Evolutionary conservation across 2,329 filamentous ascomycete species (phyloP).

Genomic region (Colletotrichum sp.): DNA sequence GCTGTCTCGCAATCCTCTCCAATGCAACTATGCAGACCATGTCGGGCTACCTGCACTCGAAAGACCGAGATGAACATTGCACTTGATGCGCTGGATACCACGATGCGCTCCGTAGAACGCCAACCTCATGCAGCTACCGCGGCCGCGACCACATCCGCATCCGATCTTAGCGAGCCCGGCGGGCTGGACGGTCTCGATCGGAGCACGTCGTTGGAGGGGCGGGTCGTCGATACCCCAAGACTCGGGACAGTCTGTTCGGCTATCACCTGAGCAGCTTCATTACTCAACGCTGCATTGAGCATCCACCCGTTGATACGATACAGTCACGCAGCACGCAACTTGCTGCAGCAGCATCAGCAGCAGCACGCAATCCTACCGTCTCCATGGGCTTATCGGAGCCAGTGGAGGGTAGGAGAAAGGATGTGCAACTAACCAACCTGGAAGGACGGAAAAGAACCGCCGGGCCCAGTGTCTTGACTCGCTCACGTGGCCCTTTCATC

Average conservation of each 20-base stretch:
- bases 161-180: conserved; percentile 6
- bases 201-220: background rate
- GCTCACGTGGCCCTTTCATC: conserved; percentile 10
- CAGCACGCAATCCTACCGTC: conserved; percentile 2
- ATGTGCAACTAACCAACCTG: background rate
- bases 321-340: conserved; percentile 5
- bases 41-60: background rate
- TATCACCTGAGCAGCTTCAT: conserved; percentile 11
- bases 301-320: background rate
- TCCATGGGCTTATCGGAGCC: background rate
- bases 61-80: background rate
- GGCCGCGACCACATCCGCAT: background rate
- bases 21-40: background rate
- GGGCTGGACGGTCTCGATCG: background rate
- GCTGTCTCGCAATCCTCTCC: background rate
- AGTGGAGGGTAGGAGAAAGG: background rate
- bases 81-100: conserved; percentile 4
- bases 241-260: conserved; percentile 1
- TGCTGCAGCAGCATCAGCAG: background rate
- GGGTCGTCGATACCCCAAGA: background rate
- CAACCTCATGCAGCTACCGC: conserved; percentile 15
- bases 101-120: background rate
- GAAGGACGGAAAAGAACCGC: background rate
- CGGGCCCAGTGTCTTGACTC: conserved; percentile 13
- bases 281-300: background rate